A percentile compares a stretch with the other conserved stretches of the same genome.
These are phyloP conservation scores for Gossypium mustelinum DNA, from an alignment of 345 rosid genomes.

Conservation along the genomic window DNA sequence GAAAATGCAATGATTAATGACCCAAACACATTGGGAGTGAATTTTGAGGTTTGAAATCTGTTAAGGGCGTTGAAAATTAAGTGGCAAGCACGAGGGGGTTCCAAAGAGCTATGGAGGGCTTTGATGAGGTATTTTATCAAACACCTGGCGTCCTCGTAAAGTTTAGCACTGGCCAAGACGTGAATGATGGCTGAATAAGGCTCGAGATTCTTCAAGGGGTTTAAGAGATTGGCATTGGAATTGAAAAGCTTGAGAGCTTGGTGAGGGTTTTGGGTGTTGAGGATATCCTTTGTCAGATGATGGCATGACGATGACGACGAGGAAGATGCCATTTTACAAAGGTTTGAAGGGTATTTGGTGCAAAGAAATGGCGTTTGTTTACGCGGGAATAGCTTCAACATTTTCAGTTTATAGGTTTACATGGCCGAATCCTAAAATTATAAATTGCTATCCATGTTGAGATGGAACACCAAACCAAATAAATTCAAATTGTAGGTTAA, in stretches of 20 bases:
- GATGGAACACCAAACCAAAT: neutral
- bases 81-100: constrained; percentile 25
- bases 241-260: constrained; percentile 40
- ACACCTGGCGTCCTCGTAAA: constrained; percentile 47
- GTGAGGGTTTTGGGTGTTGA: constrained; percentile 37
- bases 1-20: constrained; percentile 46
- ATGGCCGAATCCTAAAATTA: neutral
- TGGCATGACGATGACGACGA: constrained; percentile 8
- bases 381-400: constrained; percentile 43
- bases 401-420: constrained; percentile 9
- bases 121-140: constrained; percentile 59
- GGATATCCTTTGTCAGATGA: constrained; percentile 32
- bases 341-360: constrained; percentile 16
- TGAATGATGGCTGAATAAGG: constrained; percentile 34
- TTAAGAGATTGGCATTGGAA: constrained; percentile 22
- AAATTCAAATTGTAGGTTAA: constrained; percentile 11
- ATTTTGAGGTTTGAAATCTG: constrained; percentile 23
- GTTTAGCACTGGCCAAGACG: constrained; percentile 29
- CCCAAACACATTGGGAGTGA: constrained; percentile 44
- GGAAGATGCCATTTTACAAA: constrained; percentile 13
- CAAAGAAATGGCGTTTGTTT: constrained; percentile 20
- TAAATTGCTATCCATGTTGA: neutral
- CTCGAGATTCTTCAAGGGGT: constrained; percentile 30
- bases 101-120: constrained; percentile 30
- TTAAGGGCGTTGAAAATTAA: constrained; percentile 41